phyloP scores from a whole-genome alignment of 129 eudicot species.

The Flaveria linearis region DNA sequence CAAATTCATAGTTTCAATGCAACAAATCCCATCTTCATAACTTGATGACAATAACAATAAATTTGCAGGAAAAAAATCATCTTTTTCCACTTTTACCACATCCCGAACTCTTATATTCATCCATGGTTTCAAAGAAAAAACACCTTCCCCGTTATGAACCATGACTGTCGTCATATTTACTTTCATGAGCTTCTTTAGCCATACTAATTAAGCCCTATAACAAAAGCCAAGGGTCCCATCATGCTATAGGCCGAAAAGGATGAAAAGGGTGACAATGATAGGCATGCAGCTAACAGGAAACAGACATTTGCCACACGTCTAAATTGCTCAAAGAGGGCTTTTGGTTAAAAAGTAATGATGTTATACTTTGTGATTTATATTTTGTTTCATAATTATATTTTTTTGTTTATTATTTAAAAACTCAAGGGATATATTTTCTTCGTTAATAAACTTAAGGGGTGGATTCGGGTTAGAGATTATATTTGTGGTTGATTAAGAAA shows the following conservation, averaged over 20 bases:
- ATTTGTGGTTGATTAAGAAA: too few relatives aligned
- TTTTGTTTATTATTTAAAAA: too few relatives aligned
- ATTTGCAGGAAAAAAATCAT: conserved; percentile 94
- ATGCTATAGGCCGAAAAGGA: conserved; percentile 82
- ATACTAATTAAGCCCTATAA: conserved; percentile 81
- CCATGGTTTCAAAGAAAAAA: conserved; percentile 70
- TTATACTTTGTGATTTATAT: conserved; percentile 63
- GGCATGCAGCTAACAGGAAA: conserved; percentile 74
- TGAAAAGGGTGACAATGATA: conserved; percentile 77
- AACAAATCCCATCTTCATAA: conserved; percentile 97
- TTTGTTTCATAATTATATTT: too few relatives aligned
- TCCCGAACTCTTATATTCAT: conserved; percentile 85
- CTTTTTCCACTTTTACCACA: conserved; percentile 87
- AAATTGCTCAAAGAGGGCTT: conserved; percentile 94
- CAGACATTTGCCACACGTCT: conserved; percentile 95
- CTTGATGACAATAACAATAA: conserved; percentile 82
- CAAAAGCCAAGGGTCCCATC: conserved; percentile 86
- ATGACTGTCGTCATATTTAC: conserved; percentile 73
- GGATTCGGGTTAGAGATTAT: too few relatives aligned
- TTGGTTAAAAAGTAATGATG: conserved; percentile 73
- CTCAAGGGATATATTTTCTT: too few relatives aligned
- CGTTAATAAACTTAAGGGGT: too few relatives aligned
- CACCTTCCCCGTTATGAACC: conserved; percentile 66
- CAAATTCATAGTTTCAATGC: conserved; percentile 94
- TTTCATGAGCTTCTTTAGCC: conserved; percentile 94